Evolutionary conservation across 148 eudicot species (phyloP), one percentile per base, ranked within the genome.

Genomic region (Pouteria glomerata): DNA sequence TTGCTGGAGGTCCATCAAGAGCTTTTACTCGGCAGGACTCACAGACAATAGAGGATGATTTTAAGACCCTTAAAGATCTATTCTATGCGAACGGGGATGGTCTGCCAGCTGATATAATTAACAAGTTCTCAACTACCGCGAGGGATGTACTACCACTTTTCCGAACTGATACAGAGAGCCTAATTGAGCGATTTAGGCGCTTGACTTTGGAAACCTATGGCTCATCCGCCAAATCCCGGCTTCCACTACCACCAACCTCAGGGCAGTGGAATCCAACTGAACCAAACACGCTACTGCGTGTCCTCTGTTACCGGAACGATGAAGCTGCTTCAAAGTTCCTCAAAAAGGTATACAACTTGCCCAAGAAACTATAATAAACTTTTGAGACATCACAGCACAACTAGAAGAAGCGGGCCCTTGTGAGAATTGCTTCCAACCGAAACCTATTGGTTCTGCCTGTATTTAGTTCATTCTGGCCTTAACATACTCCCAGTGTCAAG

Each of bases 31-130:
- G 72, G 24, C 89, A 84, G 67, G 97, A 91, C 70, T 85, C 86
- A 12, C 87, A 84, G 69, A 78, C 89, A 45, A 84, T 95, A 30
- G 96, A 89, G 79, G 96, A 88, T 21, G 98, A 95, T 73, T 95
- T 88, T 57, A 88, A 86, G 76, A 74, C 89, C 31, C 87, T 95
- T 3, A 88, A 87, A 83, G 98, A 89, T 78, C 82, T 95, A 23
- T 95, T 91, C 57, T 86, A 88, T 88, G 97, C 98, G 1, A 88
- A 95, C 72, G 98, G 98, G 48, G 97, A 95, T 58, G 98, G 98
- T 39, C 71, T 95, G 69, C 89, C 96, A 8, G 12, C 84, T 64
- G 97, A 95, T 74, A 31, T 91, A 70, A 86, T 95, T 18, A 86
- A 86, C 66, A 89, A 91, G 76, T 85, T 81, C 72, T 88, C 98